Base-by-base conservation (phyloP, 140 eudicot species). In the Cichorium intybus region DNA sequence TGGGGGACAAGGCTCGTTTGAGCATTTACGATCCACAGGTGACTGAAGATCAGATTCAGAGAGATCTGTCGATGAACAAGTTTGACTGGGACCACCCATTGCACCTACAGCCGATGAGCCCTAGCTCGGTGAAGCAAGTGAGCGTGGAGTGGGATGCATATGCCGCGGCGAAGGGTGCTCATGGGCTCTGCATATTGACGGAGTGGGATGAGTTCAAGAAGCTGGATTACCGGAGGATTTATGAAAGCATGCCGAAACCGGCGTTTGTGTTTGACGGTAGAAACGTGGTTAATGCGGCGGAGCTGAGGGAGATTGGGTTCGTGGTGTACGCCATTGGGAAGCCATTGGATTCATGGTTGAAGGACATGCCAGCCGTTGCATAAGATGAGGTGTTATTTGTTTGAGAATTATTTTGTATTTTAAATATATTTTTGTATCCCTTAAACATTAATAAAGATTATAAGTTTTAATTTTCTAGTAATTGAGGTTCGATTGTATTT, bases 261-360 rank as follows among this genome's bases (percentile, higher is more conserved):
- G 94, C 94, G 3, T 85, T 85, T 43, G 81, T 82, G 56, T 86
- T 82, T 39, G 86, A 82, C 67, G 95, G 95, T 1, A 74, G 95
- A 73, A 82, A 86, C n/a, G 71, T 82, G 20, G 86, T 86, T 49
- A 63, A 79, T 54, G 80, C 72, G 0, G 54, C 73, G 4, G 72
- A 82, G 76, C 64, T 86, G 12, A 79, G 95, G 68, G 82, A 85
- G 74, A 84, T 84, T 53, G 91, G 91, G 31, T 79, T 82, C 27
- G 64, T 82, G 34, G 88, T 79, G 3, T 85, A 85, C 69, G 82
- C 89, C 0, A 86, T 86, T 64, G 95, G 95, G 67, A 82, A 79
- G 69, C 95, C 89, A 22, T 65, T 82, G 82, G 95, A 86, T 75
- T 57, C 86, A 41, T 86, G 95, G 86, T 70, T 77, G 66, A 82